Conservation (phyloP, 2,329 filamentous ascomycete genomes). For the Cladorrhinum sp. region DNA sequence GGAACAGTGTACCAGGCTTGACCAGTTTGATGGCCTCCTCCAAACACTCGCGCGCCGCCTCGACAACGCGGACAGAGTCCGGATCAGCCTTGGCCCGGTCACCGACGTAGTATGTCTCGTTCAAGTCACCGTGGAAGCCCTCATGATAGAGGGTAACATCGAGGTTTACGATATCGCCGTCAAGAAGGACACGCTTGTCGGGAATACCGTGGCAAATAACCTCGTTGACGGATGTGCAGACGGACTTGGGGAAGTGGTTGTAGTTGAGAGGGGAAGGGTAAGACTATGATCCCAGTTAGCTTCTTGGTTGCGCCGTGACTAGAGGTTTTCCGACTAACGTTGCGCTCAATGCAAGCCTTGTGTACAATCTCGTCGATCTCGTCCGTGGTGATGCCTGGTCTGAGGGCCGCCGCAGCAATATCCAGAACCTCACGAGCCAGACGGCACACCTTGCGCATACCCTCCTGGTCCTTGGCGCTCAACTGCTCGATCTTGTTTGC, state of each 20-base stretch:
- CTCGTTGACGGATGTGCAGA: constrained; percentile 95
- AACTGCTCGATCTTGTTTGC: constrained; percentile 74
- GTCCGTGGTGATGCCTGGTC: constrained; percentile 93
- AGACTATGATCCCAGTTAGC: constrained; percentile 21
- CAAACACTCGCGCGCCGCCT: constrained; percentile 83
- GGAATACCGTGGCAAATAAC: constrained; percentile 99
- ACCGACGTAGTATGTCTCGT: constrained; percentile 98
- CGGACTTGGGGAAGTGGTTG: constrained; percentile 81
- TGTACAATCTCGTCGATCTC: constrained; percentile 93
- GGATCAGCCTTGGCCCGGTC: constrained; percentile 80
- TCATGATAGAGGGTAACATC: constrained; percentile 93
- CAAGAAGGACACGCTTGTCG: constrained; percentile 78
- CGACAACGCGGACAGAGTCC: constrained; percentile 85
- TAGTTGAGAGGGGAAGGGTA: constrained; percentile 32
- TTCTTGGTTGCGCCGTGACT: background rate
- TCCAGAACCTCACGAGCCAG: constrained; percentile 89
- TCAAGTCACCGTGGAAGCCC: constrained; percentile 93
- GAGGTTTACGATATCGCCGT: constrained; percentile 96
- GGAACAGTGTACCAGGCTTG: constrained; percentile 88
- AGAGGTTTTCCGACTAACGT: constrained; percentile 56
- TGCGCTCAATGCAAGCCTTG: constrained; percentile 87
- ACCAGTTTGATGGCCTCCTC: constrained; percentile 88
- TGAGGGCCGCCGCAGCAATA: constrained; percentile 76
- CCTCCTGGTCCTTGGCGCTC: constrained; percentile 75
- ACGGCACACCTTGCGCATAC: constrained; percentile 88